A percentile compares a stretch with the other conserved stretches of the same genome.
Evolutionary conservation across 306 rosid genomes (phyloP).

Genomic region (Quercus glauca): DNA sequence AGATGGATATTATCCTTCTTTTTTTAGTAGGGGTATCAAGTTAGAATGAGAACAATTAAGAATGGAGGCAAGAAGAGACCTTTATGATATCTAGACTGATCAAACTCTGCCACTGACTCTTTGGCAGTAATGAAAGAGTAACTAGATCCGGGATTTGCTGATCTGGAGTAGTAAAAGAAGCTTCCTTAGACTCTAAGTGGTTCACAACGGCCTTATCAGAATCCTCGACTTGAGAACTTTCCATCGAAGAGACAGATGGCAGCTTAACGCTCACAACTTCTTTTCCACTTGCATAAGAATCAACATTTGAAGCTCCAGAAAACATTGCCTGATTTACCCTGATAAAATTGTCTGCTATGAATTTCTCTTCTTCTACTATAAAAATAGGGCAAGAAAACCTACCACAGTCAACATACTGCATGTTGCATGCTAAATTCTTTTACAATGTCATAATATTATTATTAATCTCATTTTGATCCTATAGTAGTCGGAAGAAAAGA

Average conservation of each 20-base stretch:
- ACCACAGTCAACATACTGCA: background rate
- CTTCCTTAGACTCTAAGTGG: conserved; percentile 36
- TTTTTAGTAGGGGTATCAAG: background rate
- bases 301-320: conserved; percentile 57
- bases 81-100: conserved; percentile 85
- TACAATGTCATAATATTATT: background rate
- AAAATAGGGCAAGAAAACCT: background rate
- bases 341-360: conserved; percentile 27
- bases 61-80: conserved; percentile 45
- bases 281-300: conserved; percentile 83
- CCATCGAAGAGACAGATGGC: conserved; percentile 68
- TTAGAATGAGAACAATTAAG: conserved; percentile 30
- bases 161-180: conserved; percentile 32
- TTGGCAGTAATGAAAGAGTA: conserved; percentile 84
- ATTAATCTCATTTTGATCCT: background rate
- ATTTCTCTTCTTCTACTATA: background rate
- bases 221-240: conserved; percentile 46
- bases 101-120: conserved; percentile 96
- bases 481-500: background rate
- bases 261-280: conserved; percentile 67
- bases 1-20: background rate
- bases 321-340: conserved; percentile 77
- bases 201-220: conserved; percentile 27
- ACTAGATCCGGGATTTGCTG: conserved; percentile 83
- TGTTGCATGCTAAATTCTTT: background rate